Evolutionary conservation across 2,329 filamentous ascomycete species (phyloP).

Genomic region (Cordyceps militaris): DNA sequence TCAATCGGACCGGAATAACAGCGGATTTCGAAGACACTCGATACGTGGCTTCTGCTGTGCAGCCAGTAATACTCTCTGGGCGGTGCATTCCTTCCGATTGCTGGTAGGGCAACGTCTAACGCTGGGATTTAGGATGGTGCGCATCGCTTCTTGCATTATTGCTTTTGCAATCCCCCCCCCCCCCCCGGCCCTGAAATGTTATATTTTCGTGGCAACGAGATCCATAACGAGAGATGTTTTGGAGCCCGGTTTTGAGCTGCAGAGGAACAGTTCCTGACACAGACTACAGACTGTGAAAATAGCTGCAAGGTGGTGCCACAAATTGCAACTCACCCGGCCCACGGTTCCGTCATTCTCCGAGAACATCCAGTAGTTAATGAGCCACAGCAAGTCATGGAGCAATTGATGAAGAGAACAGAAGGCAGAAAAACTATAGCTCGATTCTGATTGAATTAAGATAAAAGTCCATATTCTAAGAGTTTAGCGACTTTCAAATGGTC

Average conservation of each 20-base stretch:
- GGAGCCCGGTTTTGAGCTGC: not conserved
- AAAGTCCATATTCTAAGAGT: not conserved
- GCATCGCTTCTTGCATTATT: slow-evolving; percentile 20
- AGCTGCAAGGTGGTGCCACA: slow-evolving; percentile 10
- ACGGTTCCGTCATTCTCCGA: slow-evolving; percentile 6
- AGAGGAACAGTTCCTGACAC: slow-evolving; percentile 1
- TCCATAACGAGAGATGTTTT: not conserved
- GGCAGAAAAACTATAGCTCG: not conserved
- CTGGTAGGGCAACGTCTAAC: too few relatives aligned
- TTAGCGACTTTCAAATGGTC: not conserved
- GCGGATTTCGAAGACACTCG: too few relatives aligned
- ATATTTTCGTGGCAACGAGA: slow-evolving; percentile 31
- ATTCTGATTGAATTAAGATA: too few relatives aligned
- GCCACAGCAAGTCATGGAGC: not conserved
- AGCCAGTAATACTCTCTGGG: too few relatives aligned
- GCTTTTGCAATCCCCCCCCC: slow-evolving; percentile 27
- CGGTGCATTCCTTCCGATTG: too few relatives aligned
- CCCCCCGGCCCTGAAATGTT: slow-evolving; percentile 33
- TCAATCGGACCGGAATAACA: too few relatives aligned
- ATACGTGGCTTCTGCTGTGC: too few relatives aligned
- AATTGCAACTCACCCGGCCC: not conserved
- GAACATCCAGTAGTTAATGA: not conserved
- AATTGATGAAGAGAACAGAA: not conserved
- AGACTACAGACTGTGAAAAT: too few relatives aligned
- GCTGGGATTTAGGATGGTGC: too few relatives aligned